Percentiles rank a stretch among this genome's conserved stretches.
These are phyloP conservation scores for Lachnellula willkommii DNA, from an alignment of 2,329 filamentous ascomycete species.

Conservation along the genomic window DNA sequence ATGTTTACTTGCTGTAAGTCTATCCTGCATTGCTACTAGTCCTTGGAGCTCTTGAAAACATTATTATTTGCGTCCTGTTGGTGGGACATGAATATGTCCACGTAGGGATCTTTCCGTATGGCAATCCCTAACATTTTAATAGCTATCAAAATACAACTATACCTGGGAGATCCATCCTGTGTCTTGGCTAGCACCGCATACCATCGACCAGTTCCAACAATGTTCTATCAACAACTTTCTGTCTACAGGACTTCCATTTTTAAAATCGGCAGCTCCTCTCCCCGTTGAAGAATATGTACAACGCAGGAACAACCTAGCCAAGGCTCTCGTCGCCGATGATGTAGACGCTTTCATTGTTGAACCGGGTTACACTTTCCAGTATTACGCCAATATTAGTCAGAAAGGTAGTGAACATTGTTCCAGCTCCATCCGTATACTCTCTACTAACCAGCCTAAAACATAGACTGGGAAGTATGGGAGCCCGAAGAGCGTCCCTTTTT, in stretches of 20 bases:
- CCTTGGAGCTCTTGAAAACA: not conserved
- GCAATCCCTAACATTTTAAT: not conserved
- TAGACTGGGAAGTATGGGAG: constrained; percentile 60
- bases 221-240: constrained; percentile 49
- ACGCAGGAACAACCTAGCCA: constrained; percentile 51
- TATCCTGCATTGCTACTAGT: not conserved
- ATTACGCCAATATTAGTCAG: constrained; percentile 59
- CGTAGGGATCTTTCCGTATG: not conserved
- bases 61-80: not conserved
- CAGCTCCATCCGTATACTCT: no score
- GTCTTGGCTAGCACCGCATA: not conserved
- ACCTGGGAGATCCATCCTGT: not conserved
- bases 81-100: not conserved
- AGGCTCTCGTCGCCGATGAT: constrained; percentile 45
- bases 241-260: constrained; percentile 44
- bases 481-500: constrained; percentile 59
- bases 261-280: constrained; percentile 45
- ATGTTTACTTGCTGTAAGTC: constrained; percentile 12
- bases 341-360: constrained; percentile 57
- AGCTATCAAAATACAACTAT: not conserved
- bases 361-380: constrained; percentile 59
- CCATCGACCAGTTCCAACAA: constrained; percentile 32
- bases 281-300: constrained; percentile 46
- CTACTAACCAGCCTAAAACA: not conserved
- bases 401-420: not conserved